Percentiles rank a stretch among this genome's conserved stretches.
Evolutionary conservation across 2,329 filamentous ascomycete genomes (phyloP).

Genomic region (Metarhizium guizhouense): DNA sequence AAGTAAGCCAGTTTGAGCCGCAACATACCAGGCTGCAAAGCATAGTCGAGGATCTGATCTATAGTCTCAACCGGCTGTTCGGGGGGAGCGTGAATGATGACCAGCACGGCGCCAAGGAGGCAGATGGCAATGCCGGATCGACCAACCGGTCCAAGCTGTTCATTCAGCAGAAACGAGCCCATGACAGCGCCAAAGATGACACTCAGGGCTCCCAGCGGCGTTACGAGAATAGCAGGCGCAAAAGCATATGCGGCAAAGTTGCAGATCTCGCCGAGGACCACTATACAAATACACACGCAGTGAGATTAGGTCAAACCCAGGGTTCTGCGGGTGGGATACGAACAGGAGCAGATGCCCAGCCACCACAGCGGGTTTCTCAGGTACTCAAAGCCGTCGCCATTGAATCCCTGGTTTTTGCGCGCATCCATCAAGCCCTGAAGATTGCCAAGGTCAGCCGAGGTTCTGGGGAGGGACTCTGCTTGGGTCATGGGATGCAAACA

Average conservation of each 20-base stretch:
- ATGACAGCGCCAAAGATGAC: slow-evolving; percentile 92
- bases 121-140: slow-evolving; percentile 94
- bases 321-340: slow-evolving; percentile 21
- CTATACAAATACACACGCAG: slow-evolving; percentile 31
- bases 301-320: background rate
- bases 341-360: slow-evolving; percentile 83
- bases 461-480: background rate
- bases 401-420: slow-evolving; percentile 85
- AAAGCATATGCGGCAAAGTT: slow-evolving; percentile 99
- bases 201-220: slow-evolving; percentile 83
- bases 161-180: slow-evolving; percentile 87
- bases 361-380: slow-evolving; percentile 94
- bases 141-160: slow-evolving; percentile 77
- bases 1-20: background rate
- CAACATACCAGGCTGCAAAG: slow-evolving; percentile 71
- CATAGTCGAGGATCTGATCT: slow-evolving; percentile 82
- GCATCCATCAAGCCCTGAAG: slow-evolving; percentile 72
- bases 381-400: slow-evolving; percentile 93
- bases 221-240: slow-evolving; percentile 93
- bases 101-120: slow-evolving; percentile 90
- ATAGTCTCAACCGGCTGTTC: slow-evolving; percentile 87
- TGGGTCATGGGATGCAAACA: too few species aligned
- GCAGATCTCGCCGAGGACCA: slow-evolving; percentile 86
- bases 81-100: slow-evolving; percentile 91
- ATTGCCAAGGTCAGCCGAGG: slow-evolving; percentile 23